A percentile compares a stretch with the other conserved stretches of the same genome.
Conservation (phyloP, 331 rosid species). For the Dryas integrifolia region DNA sequence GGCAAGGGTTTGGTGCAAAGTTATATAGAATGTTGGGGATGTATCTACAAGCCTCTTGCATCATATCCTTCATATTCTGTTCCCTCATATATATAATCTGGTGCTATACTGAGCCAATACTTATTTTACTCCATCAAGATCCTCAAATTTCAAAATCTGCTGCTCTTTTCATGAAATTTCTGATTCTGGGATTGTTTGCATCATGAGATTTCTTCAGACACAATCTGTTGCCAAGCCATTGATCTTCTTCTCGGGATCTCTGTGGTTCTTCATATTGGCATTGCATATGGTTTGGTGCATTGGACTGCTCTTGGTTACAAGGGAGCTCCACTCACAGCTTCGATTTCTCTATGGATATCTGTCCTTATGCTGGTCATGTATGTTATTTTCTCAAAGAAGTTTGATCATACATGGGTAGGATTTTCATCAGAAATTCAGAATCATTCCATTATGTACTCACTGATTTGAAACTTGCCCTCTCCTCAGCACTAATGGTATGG, state of each 20-base stretch:
- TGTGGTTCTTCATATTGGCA: conserved; percentile 38
- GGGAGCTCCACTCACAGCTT: conserved; percentile 67
- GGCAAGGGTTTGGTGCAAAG: conserved; percentile 71
- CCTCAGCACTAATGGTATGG: conserved; percentile 90
- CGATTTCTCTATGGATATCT: conserved; percentile 65
- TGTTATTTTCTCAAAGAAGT: conserved; percentile 42
- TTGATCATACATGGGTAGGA: conserved; percentile 65
- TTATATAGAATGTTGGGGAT: conserved; percentile 60
- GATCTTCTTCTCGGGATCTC: conserved; percentile 53
- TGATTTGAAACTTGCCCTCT: conserved; percentile 60
- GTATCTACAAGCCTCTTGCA: conserved; percentile 66
- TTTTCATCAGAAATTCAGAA: conserved; percentile 40
- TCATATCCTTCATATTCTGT: too few species aligned
- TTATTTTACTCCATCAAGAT: conserved; percentile 65
- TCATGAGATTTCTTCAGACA: conserved; percentile 79
- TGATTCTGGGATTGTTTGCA: too few species aligned
- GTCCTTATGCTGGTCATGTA: conserved; percentile 37
- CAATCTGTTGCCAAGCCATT: conserved; percentile 61
- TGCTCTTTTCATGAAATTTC: conserved; percentile 51
- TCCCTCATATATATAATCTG: conserved; percentile 53
- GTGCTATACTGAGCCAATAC: conserved; percentile 57
- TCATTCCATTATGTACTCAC: conserved; percentile 39
- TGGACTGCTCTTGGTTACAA: conserved; percentile 41
- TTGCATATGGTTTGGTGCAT: conserved; percentile 53
- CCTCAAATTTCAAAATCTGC: conserved; percentile 50